Evolutionary conservation across 805 yeast genomes (phyloP), one percentile per base, ranked within the genome.

Genomic region (Saitoella complicata): DNA sequence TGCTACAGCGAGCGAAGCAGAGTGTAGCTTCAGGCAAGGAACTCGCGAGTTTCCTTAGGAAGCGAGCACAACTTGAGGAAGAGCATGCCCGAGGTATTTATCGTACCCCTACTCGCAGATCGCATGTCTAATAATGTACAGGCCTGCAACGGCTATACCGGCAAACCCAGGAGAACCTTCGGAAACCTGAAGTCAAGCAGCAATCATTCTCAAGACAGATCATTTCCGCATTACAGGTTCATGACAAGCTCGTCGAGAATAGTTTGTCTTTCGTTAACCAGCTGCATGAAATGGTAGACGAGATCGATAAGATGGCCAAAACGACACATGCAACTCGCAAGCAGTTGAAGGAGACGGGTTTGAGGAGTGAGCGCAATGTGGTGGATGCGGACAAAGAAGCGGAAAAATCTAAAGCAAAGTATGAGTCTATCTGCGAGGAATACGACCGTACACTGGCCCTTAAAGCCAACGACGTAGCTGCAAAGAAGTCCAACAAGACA

Each of bases 201-300:
- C 86, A 80, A 45, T 76, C 88, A 0, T 79, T 88, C 54, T 71
- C 75, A 35, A 59, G 59, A 13, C 77, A 76, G 48, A 68, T 91
- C 45, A 84, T 80, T 49, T 71, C 72, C 50, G 71, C 87, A 34
- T 67, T 87, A 43, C 76, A 73, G 49, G 75, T 79, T 52, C 95
- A 87, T 60, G 95, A 87, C 49, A 76, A 78, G 50, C 62, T 83
- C 38, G 93, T 84, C 9, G 83, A 86, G 10, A 68, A 72, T 37
- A 76, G 87, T 5, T 6, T 29, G 10, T 41, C 45, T 32, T 87
- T 78, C 62, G 80, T 83, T 33, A 76, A 76, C 41, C 86, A 91
- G 1, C 66, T 91, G 55, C 79, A 75, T 52, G 78, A 76, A 36
- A 91, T 91, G 85, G 75, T 78, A 55, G 94, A 83, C 54, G 96